Base-by-base conservation (phyloP, 306 rosid genomes). In the Hippophae tibetana region DNA sequence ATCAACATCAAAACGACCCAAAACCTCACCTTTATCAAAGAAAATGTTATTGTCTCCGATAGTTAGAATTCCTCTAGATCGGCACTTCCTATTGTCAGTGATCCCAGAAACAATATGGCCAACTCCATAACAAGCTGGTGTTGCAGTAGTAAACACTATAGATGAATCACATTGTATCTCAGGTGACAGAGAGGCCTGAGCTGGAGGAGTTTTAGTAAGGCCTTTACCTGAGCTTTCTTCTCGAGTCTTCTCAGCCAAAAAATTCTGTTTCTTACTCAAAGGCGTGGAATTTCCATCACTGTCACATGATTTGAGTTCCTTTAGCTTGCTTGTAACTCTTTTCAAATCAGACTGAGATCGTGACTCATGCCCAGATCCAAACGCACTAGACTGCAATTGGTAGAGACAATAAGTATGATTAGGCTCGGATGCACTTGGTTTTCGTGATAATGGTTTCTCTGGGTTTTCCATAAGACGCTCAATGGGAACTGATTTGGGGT, bases 71-170 rank as follows among this genome's bases (percentile, higher is more conserved):
- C 97, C 97, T 70, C 80, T 82, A 18, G 94, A 86, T 71, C 79
- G 86, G 69, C 97, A 90, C 58, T 90, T 90, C 74, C 97, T 80
- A 78, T 78, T 87, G 70, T 87, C 94, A 58, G 81, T 55, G 60
- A 85, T 77, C 54, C 97, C 94, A 43, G 96, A 90, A 61, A 87
- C 80, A 14, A 86, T 72, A 68, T 82, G 75, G 10, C 97, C 95
- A 44, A 95, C 94, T 47, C 75, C 94, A 79, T 84, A 90, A 73
- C 94, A 82, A 60, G 86, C 77, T 50, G 86, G 83, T 1, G 90
- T 77, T n/a, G 54, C 40, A 5, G 74, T 44, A 5, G 79, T 42
- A 25, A 83, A 68, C 71, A 76, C 74, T 60, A 74, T 42, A 52
- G 86, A 79, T 54, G 83, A 74, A 14, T 75, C 84, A 45, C 82